These are phyloP conservation scores for Phytophthora europaea DNA, from an alignment of 352 stramenopile genomes.

Conservation along the genomic window DNA sequence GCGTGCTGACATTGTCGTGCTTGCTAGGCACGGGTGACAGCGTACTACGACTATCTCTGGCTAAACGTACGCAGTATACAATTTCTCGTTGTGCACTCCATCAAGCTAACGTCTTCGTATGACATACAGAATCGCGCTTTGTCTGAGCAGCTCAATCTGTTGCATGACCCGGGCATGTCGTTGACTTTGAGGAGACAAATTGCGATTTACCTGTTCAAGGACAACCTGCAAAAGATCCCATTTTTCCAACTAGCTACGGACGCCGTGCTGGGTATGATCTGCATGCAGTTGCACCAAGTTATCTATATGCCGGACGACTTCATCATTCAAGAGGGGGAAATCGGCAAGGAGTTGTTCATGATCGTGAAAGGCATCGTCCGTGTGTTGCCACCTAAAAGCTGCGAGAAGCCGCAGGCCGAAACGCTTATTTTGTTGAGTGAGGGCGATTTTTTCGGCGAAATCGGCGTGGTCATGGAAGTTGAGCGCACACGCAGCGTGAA, in stretches of 20 bases:
- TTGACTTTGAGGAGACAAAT: constrained; percentile 63
- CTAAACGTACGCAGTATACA: constrained; percentile 49
- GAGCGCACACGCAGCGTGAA: constrained; percentile 70
- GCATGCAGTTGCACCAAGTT: constrained; percentile 71
- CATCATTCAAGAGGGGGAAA: constrained; percentile 73
- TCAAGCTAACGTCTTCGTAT: not conserved
- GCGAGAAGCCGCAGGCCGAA: constrained; percentile 30
- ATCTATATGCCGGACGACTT: constrained; percentile 78
- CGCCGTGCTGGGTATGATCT: constrained; percentile 73
- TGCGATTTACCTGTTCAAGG: constrained; percentile 78
- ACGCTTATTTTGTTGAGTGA: constrained; percentile 70
- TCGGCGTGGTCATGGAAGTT: constrained; percentile 75
- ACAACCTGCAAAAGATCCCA: constrained; percentile 74
- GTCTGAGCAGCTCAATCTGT: constrained; percentile 66
- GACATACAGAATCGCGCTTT: constrained; percentile 56
- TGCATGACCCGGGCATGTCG: constrained; percentile 75
- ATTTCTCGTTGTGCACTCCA: not conserved
- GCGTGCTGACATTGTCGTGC: not conserved
- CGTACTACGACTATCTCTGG: constrained; percentile 85
- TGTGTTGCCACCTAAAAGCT: constrained; percentile 56
- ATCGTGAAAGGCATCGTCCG: constrained; percentile 77
- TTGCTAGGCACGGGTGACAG: constrained; percentile 50
- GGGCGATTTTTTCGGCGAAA: constrained; percentile 75
- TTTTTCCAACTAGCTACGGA: constrained; percentile 79
- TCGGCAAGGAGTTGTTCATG: constrained; percentile 78